These are phyloP conservation scores for Mortierella sp. DNA, from an alignment of 371 early-diverging fungal species.

Conservation along the genomic window DNA sequence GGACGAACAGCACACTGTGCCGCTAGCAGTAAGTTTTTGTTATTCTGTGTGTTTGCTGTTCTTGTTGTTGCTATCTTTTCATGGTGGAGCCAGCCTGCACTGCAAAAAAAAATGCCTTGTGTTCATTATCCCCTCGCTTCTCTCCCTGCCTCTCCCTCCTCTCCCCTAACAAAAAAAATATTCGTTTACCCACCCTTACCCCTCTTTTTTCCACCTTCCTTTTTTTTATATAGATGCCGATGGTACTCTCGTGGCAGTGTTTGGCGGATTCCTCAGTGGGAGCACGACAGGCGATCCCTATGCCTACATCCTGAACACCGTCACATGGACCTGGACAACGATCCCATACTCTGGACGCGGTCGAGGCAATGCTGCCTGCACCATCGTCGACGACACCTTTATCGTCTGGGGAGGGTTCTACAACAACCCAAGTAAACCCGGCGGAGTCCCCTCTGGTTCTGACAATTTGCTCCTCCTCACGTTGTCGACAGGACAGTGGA, in stretches of 20 bases:
- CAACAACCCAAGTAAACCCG: neutral
- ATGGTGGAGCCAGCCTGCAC: too few relatives aligned
- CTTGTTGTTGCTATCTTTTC: neutral
- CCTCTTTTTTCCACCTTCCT: neutral
- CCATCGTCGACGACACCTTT: conserved; percentile 37
- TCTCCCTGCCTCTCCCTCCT: neutral
- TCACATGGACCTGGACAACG: conserved; percentile 37
- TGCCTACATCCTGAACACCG: conserved; percentile 40
- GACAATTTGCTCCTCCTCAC: conserved; percentile 20
- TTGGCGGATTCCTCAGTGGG: conserved; percentile 23
- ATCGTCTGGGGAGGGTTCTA: conserved; percentile 48
- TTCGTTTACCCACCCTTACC: neutral
- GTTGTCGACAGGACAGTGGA: conserved; percentile 15
- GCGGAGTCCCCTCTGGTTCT: conserved; percentile 12
- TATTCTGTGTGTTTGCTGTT: neutral
- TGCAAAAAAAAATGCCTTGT: neutral
- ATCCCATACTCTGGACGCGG: conserved; percentile 17
- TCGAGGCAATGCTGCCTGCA: conserved; percentile 36
- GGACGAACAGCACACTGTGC: conserved; percentile 26
- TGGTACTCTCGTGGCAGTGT: conserved; percentile 36
- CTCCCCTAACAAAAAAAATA: neutral
- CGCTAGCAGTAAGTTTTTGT: conserved; percentile 33
- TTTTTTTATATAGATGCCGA: conserved; percentile 30
- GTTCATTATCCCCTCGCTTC: neutral
- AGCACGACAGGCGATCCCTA: conserved; percentile 21